phyloP scores from a whole-genome alignment of 75 land plant species.

The Pseudotsuga menziesii region DNA sequence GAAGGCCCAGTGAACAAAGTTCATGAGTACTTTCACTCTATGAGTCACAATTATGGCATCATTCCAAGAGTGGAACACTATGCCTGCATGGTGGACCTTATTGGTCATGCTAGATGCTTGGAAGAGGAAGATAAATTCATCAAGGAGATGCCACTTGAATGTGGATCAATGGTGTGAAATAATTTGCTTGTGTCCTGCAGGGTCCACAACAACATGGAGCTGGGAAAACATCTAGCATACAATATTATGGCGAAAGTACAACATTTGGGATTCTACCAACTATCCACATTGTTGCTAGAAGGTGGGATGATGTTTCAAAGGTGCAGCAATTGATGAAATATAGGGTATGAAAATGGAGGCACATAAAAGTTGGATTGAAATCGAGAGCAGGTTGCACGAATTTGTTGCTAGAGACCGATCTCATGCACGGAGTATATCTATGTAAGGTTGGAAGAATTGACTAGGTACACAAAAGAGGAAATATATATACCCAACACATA shows the following conservation, averaged over 20 bases:
- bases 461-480: constrained; percentile 18
- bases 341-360: constrained; percentile 40
- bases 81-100: constrained; percentile 51
- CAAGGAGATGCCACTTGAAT: constrained; percentile 52
- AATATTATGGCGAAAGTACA: constrained; percentile 37
- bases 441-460: constrained; percentile 19
- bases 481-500: constrained; percentile 29
- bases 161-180: constrained; percentile 44
- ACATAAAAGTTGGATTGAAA: constrained; percentile 50
- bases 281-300: constrained; percentile 38
- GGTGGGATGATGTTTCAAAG: constrained; percentile 47
- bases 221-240: constrained; percentile 47
- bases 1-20: constrained; percentile 50
- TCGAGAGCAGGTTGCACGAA: constrained; percentile 17
- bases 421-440: constrained; percentile 14
- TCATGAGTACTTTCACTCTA: constrained; percentile 34
- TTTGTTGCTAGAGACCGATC: constrained; percentile 31
- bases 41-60: constrained; percentile 33
- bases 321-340: constrained; percentile 37
- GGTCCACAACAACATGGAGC: constrained; percentile 30
- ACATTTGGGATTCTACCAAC: constrained; percentile 48
- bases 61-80: constrained; percentile 63
- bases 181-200: constrained; percentile 60
- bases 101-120: constrained; percentile 42
- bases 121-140: constrained; percentile 45